Evolutionary conservation across 768 basidiomycete genomes (phyloP).

Genomic region (Lactarius indigo): DNA sequence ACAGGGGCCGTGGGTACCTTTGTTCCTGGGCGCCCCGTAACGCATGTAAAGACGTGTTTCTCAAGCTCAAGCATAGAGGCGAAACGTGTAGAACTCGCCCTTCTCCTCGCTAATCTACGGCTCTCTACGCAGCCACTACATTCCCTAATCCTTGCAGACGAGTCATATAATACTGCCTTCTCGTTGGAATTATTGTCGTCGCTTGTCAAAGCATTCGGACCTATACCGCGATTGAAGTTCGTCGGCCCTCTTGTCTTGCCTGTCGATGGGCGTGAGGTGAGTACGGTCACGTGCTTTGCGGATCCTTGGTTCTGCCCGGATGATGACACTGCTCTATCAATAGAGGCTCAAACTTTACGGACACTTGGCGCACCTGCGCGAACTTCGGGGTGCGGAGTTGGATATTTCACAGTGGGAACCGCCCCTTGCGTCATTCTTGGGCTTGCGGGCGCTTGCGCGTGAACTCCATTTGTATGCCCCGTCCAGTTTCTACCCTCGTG

Average conservation of each 20-base stretch:
- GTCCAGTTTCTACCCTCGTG: slow-evolving; percentile 46
- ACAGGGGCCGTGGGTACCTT: slow-evolving; percentile 57
- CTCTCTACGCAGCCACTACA: slow-evolving; percentile 43
- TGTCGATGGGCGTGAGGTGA: slow-evolving; percentile 50
- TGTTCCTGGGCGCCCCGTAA: slow-evolving; percentile 55
- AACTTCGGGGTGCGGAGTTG: slow-evolving; percentile 54
- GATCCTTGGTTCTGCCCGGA: background rate
- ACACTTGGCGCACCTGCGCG: slow-evolving; percentile 49
- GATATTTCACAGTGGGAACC: slow-evolving; percentile 68
- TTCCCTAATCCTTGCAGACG: slow-evolving; percentile 61
- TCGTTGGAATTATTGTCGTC: slow-evolving; percentile 49
- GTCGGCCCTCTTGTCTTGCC: slow-evolving; percentile 65
- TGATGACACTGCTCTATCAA: background rate
- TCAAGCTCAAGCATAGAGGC: slow-evolving; percentile 46
- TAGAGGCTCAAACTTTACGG: slow-evolving; percentile 64
- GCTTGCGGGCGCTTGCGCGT: slow-evolving; percentile 53
- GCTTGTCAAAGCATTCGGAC: slow-evolving; percentile 36
- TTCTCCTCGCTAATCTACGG: slow-evolving; percentile 45
- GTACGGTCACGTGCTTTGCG: slow-evolving; percentile 18
- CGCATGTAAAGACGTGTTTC: slow-evolving; percentile 66
- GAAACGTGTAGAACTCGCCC: slow-evolving; percentile 50
- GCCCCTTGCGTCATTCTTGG: slow-evolving; percentile 46
- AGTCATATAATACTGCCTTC: slow-evolving; percentile 52
- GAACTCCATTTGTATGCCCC: slow-evolving; percentile 62
- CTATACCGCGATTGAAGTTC: slow-evolving; percentile 45